A percentile compares a stretch with the other conserved stretches of the same genome.
Evolutionary conservation across 768 basidiomycete genomes (phyloP).

Genomic region (Trichaptum fuscoviolaceum): DNA sequence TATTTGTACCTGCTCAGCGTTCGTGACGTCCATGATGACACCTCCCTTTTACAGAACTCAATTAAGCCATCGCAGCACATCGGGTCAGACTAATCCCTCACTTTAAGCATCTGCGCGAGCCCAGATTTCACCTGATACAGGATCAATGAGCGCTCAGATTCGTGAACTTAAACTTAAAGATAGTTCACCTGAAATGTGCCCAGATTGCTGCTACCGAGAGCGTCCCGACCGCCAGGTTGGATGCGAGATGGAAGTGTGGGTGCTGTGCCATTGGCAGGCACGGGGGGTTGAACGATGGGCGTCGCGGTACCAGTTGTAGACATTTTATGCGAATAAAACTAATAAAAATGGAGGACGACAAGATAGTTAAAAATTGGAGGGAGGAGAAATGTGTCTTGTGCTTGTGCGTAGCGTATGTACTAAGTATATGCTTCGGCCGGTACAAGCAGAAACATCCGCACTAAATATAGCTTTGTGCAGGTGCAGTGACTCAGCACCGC

Average conservation of each 20-base stretch:
- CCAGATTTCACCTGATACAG: constrained; percentile 78
- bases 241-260: constrained; percentile 7
- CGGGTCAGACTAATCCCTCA: constrained; percentile 23
- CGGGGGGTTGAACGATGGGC: not conserved
- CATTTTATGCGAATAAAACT: not conserved
- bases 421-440: not conserved
- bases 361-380: not conserved
- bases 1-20: constrained; percentile 52
- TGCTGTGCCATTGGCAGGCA: not conserved
- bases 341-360: not conserved
- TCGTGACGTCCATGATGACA: constrained; percentile 95
- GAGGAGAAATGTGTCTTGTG: not conserved
- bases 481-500: not conserved
- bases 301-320: not conserved
- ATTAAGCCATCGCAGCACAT: constrained; percentile 13
- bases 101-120: constrained; percentile 96
- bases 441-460: not conserved
- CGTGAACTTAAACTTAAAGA: constrained; percentile 7
- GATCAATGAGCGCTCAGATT: constrained; percentile 5
- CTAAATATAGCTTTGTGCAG: not conserved
- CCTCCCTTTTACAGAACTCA: constrained; percentile 49
- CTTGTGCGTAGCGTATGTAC: not conserved
- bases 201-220: constrained; percentile 51
- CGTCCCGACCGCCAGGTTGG: constrained; percentile 18
- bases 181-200: constrained; percentile 66